Percentiles rank a stretch among this genome's conserved stretches.
Conservation (phyloP, 129 eudicot species). For the Flaveria linearis region DNA sequence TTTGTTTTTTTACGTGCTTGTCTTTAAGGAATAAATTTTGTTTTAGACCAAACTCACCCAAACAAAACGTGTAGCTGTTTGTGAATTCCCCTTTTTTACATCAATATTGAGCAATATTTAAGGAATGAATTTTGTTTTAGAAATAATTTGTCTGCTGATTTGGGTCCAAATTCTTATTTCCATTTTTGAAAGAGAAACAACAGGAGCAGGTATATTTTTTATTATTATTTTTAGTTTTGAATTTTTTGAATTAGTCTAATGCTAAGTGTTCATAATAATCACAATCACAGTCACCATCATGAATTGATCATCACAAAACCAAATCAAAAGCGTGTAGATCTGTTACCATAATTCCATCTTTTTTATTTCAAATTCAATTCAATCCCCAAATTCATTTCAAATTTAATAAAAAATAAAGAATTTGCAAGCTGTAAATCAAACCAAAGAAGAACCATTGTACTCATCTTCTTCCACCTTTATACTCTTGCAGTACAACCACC, state of each 20-base stretch:
- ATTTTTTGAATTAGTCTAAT: slow-evolving; percentile 9
- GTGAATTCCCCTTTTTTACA: slow-evolving; percentile 7
- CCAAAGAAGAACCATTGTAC: slow-evolving; percentile 38
- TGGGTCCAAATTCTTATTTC: slow-evolving; percentile 1
- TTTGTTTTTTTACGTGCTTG: too few species aligned
- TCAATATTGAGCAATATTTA: slow-evolving; percentile 20
- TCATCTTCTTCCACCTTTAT: slow-evolving; percentile 38
- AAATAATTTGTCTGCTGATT: slow-evolving; percentile 13
- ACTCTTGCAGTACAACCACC: slow-evolving; percentile 19
- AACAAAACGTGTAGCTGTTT: too few species aligned
- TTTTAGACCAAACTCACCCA: too few species aligned
- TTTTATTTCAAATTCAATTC: background rate
- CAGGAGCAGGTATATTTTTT: slow-evolving; percentile 9
- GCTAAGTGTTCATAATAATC: background rate
- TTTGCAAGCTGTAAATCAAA: slow-evolving; percentile 54
- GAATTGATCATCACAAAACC: slow-evolving; percentile 17
- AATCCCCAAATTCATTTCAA: background rate
- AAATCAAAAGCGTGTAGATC: slow-evolving; percentile 42
- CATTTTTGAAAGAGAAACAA: slow-evolving; percentile 18
- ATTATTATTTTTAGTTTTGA: background rate
- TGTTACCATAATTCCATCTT: slow-evolving; percentile 25
- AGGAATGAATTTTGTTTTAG: slow-evolving; percentile 17
- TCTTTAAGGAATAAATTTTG: too few species aligned
- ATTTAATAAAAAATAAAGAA: background rate
- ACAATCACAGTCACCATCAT: slow-evolving; percentile 32